Percentiles rank a stretch among this genome's conserved stretches.
These are phyloP conservation scores for Fusarium sp. DNA, from an alignment of 2,329 filamentous ascomycete genomes.

Conservation along the genomic window DNA sequence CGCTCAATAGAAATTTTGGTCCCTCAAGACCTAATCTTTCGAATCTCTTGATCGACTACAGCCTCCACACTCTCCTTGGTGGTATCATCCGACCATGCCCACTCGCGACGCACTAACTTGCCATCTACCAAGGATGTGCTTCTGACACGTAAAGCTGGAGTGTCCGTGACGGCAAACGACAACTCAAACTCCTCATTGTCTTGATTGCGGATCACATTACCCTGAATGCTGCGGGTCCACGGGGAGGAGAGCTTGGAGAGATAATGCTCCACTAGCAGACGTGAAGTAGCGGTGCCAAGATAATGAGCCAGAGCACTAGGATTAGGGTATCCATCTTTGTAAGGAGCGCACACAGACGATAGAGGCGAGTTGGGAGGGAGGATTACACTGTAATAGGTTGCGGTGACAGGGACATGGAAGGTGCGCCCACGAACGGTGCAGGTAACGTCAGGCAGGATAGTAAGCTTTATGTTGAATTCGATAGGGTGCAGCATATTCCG, in stretches of 20 bases:
- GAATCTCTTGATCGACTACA: slow-evolving; percentile 36
- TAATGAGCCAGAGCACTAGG: slow-evolving; percentile 59
- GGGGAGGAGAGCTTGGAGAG: slow-evolving; percentile 42
- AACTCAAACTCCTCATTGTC: slow-evolving; percentile 48
- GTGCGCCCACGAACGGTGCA: slow-evolving; percentile 60
- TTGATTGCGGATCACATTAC: slow-evolving; percentile 48
- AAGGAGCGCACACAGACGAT: slow-evolving; percentile 56
- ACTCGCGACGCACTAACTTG: slow-evolving; percentile 36
- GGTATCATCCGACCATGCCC: slow-evolving; percentile 47
- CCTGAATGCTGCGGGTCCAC: slow-evolving; percentile 50
- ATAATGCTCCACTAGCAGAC: slow-evolving; percentile 53
- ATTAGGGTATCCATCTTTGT: slow-evolving; percentile 58
- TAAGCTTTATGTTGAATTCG: slow-evolving; percentile 57
- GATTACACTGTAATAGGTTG: slow-evolving; percentile 59
- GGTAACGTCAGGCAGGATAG: slow-evolving; percentile 57
- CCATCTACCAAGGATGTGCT: slow-evolving; percentile 33
- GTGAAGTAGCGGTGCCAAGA: slow-evolving; percentile 56
- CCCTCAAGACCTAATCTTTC: slow-evolving; percentile 34
- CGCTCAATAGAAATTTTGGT: not conserved
- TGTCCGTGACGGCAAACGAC: slow-evolving; percentile 47
- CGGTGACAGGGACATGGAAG: slow-evolving; percentile 55
- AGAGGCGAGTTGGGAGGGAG: slow-evolving; percentile 53
- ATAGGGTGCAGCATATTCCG: slow-evolving; percentile 56
- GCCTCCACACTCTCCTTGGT: slow-evolving; percentile 36
- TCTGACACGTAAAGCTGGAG: slow-evolving; percentile 38